Percentiles rank a stretch among this genome's conserved stretches.
phyloP scores from a whole-genome alignment of 2,329 filamentous ascomycete species.

The Aspergillus pseudoglaucus region DNA sequence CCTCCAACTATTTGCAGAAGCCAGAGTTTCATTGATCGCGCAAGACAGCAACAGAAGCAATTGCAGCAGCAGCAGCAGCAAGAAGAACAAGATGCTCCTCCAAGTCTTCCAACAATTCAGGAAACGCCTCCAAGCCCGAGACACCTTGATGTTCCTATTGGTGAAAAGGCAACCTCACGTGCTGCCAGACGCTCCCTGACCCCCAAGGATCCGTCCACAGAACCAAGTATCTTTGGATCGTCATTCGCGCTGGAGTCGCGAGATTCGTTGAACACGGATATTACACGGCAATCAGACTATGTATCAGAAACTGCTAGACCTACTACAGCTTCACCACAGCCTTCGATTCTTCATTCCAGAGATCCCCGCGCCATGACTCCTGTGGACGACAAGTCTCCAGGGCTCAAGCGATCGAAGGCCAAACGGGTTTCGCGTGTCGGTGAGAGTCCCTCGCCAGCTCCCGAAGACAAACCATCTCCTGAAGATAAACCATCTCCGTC shows the following conservation, averaged over 20 bases:
- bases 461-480: constrained; percentile 13
- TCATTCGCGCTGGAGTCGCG: constrained; percentile 19
- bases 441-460: constrained; percentile 21
- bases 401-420: constrained; percentile 36
- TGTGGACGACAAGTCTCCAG: constrained; percentile 25
- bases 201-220: constrained; percentile 23
- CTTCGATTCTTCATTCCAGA: constrained; percentile 27
- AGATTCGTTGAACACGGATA: constrained; percentile 23
- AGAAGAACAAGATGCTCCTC: constrained; percentile 15
- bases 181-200: constrained; percentile 34
- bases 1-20: constrained; percentile 53
- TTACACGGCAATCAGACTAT: constrained; percentile 30
- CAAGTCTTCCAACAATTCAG: constrained; percentile 9
- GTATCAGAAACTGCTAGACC: constrained; percentile 2
- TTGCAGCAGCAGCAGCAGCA: constrained; percentile 17
- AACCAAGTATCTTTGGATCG: constrained; percentile 26
- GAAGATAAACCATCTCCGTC: constrained; percentile 13
- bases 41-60: constrained; percentile 30
- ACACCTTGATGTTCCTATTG: constrained; percentile 57
- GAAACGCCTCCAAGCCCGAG: constrained; percentile 43
- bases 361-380: constrained; percentile 16
- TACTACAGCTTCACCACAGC: constrained; percentile 15
- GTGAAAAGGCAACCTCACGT: constrained; percentile 48
- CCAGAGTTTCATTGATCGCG: constrained; percentile 46
- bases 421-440: constrained; percentile 35